These are phyloP conservation scores for Oropetium thomaeum DNA, from an alignment of 176 grass and related monocot genomes.

Conservation along the genomic window DNA sequence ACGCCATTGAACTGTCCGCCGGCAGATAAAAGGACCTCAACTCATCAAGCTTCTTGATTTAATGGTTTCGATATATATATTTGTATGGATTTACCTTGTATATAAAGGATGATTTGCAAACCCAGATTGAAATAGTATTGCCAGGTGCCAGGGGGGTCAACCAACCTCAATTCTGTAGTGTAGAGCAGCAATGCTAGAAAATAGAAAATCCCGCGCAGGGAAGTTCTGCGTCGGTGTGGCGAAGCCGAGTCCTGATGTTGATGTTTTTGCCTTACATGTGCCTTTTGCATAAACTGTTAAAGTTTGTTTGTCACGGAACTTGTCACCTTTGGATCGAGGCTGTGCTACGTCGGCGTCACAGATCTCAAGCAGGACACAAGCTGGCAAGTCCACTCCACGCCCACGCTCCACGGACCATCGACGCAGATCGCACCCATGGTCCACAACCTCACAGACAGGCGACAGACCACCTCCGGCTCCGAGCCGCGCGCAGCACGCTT, in stretches of 20 bases:
- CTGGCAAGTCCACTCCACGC: background rate
- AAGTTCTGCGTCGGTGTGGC: background rate
- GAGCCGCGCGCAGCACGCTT: background rate
- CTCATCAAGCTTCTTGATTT: background rate
- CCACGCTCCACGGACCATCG: slow-evolving; percentile 17
- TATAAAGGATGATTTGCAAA: slow-evolving; percentile 11
- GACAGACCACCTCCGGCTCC: background rate
- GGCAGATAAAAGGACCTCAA: slow-evolving; percentile 45
- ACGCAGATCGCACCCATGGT: background rate
- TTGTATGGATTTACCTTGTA: background rate
- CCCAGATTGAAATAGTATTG: background rate
- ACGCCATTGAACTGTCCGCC: slow-evolving; percentile 65
- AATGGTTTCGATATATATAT: background rate
- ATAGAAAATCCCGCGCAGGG: background rate
- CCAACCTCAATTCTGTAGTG: background rate
- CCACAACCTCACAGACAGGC: too few relatives aligned
- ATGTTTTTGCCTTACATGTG: background rate
- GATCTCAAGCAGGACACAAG: too few relatives aligned
- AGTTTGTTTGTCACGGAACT: too few relatives aligned
- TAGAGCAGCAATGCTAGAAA: background rate
- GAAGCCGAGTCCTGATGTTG: slow-evolving; percentile 3
- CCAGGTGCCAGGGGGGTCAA: background rate
- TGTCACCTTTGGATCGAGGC: too few relatives aligned
- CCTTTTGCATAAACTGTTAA: background rate
- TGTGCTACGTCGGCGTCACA: too few relatives aligned